Percentiles rank a stretch among this genome's conserved stretches.
These are phyloP conservation scores for Myxozyma geophila DNA, from an alignment of 805 yeast genomes.

Conservation along the genomic window DNA sequence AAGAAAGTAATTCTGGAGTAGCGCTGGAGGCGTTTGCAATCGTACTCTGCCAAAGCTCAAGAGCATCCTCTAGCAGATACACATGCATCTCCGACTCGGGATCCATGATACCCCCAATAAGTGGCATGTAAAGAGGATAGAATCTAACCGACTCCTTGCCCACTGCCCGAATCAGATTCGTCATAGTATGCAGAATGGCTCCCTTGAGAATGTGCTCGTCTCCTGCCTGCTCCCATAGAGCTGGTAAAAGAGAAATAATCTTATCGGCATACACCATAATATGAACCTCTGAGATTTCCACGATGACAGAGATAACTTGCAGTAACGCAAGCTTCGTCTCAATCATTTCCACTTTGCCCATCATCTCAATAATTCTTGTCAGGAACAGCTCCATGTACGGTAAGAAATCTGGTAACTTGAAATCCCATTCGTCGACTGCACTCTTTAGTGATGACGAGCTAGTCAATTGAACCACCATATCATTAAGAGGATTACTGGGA, in stretches of 20 bases:
- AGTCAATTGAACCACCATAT: slow-evolving; percentile 79
- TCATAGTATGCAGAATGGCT: slow-evolving; percentile 46
- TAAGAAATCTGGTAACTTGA: slow-evolving; percentile 66
- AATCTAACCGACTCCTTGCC: slow-evolving; percentile 34
- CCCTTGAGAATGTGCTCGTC: slow-evolving; percentile 47
- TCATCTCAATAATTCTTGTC: slow-evolving; percentile 53
- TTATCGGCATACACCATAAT: slow-evolving; percentile 42
- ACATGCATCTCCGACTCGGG: slow-evolving; percentile 59
- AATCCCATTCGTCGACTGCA: slow-evolving; percentile 85
- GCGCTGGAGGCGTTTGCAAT: slow-evolving; percentile 54
- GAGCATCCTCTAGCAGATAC: slow-evolving; percentile 81
- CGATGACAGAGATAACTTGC: slow-evolving; percentile 64
- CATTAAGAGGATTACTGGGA: slow-evolving; percentile 56
- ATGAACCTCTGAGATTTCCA: slow-evolving; percentile 44
- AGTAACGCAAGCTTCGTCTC: slow-evolving; percentile 80
- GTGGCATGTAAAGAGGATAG: slow-evolving; percentile 55
- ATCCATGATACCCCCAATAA: slow-evolving; percentile 66
- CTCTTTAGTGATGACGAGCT: slow-evolving; percentile 70
- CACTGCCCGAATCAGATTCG: slow-evolving; percentile 43
- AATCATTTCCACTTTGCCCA: slow-evolving; percentile 59
- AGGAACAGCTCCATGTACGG: slow-evolving; percentile 61
- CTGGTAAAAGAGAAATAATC: slow-evolving; percentile 60
- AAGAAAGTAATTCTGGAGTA: slow-evolving; percentile 50
- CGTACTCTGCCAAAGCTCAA: slow-evolving; percentile 79
- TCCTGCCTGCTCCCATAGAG: slow-evolving; percentile 69